These are phyloP conservation scores for Penicillium sp. DNA, from an alignment of 2,329 filamentous ascomycete species.

Conservation along the genomic window DNA sequence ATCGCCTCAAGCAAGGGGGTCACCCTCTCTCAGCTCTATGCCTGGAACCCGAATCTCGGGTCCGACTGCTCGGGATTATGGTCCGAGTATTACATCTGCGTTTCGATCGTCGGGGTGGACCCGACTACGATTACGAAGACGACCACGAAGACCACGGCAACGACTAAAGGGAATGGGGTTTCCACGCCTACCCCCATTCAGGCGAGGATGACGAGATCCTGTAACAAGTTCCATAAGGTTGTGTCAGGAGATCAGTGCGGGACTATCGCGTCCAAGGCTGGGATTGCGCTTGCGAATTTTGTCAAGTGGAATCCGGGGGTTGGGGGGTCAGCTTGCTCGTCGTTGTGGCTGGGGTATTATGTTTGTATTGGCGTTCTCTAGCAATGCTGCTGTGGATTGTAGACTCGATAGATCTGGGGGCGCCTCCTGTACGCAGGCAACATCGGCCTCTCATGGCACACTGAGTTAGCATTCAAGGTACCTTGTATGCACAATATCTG, in stretches of 20 bases:
- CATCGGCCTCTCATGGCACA: too few species aligned
- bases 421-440: too few species aligned
- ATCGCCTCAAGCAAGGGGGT: not conserved
- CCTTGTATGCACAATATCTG: too few species aligned
- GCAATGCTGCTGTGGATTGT: too few species aligned
- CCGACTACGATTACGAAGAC: not conserved
- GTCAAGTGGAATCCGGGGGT: not conserved
- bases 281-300: not conserved
- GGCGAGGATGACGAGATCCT: not conserved
- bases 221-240: slow-evolving; percentile 1
- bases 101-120: not conserved
- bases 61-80: not conserved
- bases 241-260: not conserved
- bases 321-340: not conserved
- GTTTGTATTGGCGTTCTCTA: not conserved
- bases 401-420: too few species aligned
- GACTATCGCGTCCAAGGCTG: not conserved
- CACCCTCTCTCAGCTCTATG: not conserved
- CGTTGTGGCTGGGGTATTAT: slow-evolving; percentile 1
- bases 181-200: not conserved
- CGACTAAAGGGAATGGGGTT: not conserved
- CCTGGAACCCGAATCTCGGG: not conserved
- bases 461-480: too few species aligned
- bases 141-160: not conserved
- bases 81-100: not conserved